Base-by-base conservation (phyloP, 2,329 filamentous ascomycete genomes). In the Aspergillus neotritici region DNA sequence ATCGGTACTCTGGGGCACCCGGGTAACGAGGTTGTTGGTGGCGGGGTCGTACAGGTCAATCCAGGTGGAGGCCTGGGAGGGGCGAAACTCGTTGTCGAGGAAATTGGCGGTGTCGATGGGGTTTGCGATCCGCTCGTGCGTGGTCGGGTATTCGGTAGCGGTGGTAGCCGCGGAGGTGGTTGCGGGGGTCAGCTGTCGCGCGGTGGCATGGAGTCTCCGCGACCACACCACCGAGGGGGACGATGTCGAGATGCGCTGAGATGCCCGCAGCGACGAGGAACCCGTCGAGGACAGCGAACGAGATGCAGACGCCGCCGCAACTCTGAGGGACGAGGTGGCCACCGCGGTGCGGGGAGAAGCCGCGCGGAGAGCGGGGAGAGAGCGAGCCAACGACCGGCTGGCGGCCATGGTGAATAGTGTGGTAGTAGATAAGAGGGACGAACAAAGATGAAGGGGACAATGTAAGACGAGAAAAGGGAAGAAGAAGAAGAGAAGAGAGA, bases 1-100 rank as follows among this genome's bases (percentile, higher is more conserved):
- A 64, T 80, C 74, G n/a, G 80, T 83, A 60, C 74, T 78, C 62
- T 83, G 79, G 12, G 80, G 80, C 9, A 83, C 79, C 32, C 79
- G 74, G 29, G 80, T 83, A 40, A 83, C 78, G 49, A 83, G 69
- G 55, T 82, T 80, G 70, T 83, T 83, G 50, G 80, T 83, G 10
- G 80, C 79, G 2, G 80, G 80, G 53, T 83, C 80, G 56, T 80
- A 68, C 41, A 83, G 67, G 45, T 83, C 78, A 56, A 83, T 80
- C 80, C 80, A 83, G 60, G 75, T 71, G 1, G 73, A 68, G 7
- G 80, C 73, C 51, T 77, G 68, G 5, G 80, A 83, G 4, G 73
- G 49, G 12, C 78, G 68, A 59, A 83, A 82, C 50, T 79, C 62
- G 62, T 83, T 84, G 64, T 84, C 75, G 39, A 84, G 61, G 68